phyloP scores from a whole-genome alignment of 225 moss, liverwort and hornwort species.

The Sphagnum tenellum region DNA sequence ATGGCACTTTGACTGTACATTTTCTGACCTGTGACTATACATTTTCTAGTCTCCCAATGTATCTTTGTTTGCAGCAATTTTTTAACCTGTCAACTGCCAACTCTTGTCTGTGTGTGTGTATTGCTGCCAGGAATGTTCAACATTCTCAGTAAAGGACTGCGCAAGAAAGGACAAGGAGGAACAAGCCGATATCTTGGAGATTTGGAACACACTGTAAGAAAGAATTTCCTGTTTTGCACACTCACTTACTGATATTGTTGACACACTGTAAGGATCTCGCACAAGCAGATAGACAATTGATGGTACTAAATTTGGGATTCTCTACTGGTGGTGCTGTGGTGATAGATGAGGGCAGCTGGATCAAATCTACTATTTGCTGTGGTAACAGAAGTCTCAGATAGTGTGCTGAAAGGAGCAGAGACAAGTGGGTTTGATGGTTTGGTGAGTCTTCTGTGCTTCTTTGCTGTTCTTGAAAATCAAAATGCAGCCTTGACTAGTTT shows the following conservation, averaged over 20 bases:
- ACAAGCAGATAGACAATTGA: neutral
- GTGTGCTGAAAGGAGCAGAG: slow-evolving; percentile 89
- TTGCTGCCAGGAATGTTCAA: slow-evolving; percentile 81
- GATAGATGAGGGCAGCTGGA: slow-evolving; percentile 81
- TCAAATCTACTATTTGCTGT: slow-evolving; percentile 92
- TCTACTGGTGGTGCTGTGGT: neutral
- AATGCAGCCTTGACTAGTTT: too few relatives aligned
- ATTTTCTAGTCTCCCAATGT: too few relatives aligned
- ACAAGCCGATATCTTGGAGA: slow-evolving; percentile 88
- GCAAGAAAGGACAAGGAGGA: slow-evolving; percentile 84
- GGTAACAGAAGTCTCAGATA: slow-evolving; percentile 92
- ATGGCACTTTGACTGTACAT: neutral
- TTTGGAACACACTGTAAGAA: slow-evolving; percentile 70
- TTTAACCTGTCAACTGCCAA: too few relatives aligned
- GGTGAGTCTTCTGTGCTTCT: slow-evolving; percentile 22
- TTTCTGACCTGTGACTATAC: too few relatives aligned
- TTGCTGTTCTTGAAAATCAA: neutral
- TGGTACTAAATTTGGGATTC: neutral
- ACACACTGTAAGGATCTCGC: neutral
- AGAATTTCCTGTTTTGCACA: neutral
- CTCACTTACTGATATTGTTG: slow-evolving; percentile 1
- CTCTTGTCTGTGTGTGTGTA: too few relatives aligned
- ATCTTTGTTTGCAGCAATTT: too few relatives aligned
- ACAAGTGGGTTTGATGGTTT: slow-evolving; percentile 85
- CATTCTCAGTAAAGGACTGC: slow-evolving; percentile 80